Percentiles rank a stretch among this genome's conserved stretches.
phyloP scores from a whole-genome alignment of 1,139 yeast species.

The Barnettozyma hawaiiensis region DNA sequence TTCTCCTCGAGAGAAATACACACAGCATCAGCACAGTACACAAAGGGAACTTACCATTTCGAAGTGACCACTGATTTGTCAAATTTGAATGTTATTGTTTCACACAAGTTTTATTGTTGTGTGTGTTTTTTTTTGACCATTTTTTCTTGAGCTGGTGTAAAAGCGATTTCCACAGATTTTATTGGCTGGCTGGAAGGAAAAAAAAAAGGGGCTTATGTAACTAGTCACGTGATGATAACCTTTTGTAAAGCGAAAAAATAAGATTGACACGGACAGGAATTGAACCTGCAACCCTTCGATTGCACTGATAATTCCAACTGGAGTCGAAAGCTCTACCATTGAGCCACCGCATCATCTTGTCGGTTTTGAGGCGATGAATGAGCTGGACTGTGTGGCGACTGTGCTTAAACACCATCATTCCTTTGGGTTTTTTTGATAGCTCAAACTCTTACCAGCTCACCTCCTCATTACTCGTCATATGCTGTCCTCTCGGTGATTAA shows the following conservation, averaged over 20 bases:
- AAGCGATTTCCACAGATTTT: conserved; percentile 21
- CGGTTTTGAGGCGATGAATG: too few relatives aligned
- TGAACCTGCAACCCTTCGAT: conserved; percentile 75
- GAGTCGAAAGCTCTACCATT: conserved; percentile 87
- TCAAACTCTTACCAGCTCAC: too few relatives aligned
- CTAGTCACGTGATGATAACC: conserved; percentile 1
- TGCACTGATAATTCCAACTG: conserved; percentile 40
- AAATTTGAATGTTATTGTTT: not conserved
- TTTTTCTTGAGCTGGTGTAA: too few relatives aligned
- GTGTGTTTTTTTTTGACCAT: conserved; percentile 2
- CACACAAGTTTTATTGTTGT: conserved; percentile 12
- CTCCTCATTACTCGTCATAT: too few relatives aligned
- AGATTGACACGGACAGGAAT: conserved; percentile 67
- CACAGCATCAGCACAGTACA: not conserved
- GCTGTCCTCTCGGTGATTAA: too few relatives aligned
- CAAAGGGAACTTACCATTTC: conserved; percentile 11
- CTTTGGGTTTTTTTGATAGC: too few relatives aligned
- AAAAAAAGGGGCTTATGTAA: conserved; percentile 2
- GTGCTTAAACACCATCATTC: too few relatives aligned
- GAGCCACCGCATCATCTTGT: conserved; percentile 64
- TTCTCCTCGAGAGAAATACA: too few relatives aligned
- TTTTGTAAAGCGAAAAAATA: conserved; percentile 21
- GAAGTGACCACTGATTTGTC: conserved; percentile 1
- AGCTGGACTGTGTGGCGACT: too few relatives aligned
- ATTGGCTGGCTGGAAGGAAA: too few relatives aligned